Base-by-base conservation (phyloP, 441 rosid species). In the Arabidopsis hybrid region DNA sequence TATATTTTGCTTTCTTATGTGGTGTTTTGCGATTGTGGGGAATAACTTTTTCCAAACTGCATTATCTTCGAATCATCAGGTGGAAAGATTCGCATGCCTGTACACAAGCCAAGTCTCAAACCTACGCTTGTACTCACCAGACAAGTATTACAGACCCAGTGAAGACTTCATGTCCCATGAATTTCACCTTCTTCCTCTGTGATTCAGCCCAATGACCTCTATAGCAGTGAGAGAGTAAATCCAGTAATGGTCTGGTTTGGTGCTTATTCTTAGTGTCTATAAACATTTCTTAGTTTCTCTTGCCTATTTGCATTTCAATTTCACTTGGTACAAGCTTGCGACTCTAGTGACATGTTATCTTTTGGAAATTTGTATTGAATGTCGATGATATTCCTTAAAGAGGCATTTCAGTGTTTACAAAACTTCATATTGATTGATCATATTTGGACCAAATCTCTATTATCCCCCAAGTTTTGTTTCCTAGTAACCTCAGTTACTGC, bases 141-240 rank as follows among this genome's bases (percentile, higher is more conserved):
- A 95, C 88, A 95, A 91, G 75, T 95, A 93, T 74, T 95, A 95
- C 80, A 82, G 97, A 80, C 99, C 97, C 14, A 83, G 93, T 49
- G 98, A 91, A 87, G 99, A 93, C 83, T 91, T 85, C 75, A 95
- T 95, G 99, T 92, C 98, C 34, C 99, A 93, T 75, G 99, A 95
- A 75, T 95, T 88, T 66, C 83, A 88, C 67, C 85, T 93, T 72
- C 84, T 93, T 71, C 85, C 91, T 36, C 43, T 85, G 32, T 87
- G 85, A 89, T 68, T 9, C 51, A 59, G 17, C 49, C 46, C 52
- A 34, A 14, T 63, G 26, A 10, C 52, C 52, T 49, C 6, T 49
- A 47, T 47, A 14, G 52, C 26, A 49, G 52, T 49, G 52, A 49
- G 52, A 16, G 52, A 21, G 26, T 49, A 49, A 16, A 38, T 43